Evolutionary conservation across 257 asterid genomes (phyloP), one percentile per base, ranked within the genome.

Genomic region (Gardenia jasminoides): DNA sequence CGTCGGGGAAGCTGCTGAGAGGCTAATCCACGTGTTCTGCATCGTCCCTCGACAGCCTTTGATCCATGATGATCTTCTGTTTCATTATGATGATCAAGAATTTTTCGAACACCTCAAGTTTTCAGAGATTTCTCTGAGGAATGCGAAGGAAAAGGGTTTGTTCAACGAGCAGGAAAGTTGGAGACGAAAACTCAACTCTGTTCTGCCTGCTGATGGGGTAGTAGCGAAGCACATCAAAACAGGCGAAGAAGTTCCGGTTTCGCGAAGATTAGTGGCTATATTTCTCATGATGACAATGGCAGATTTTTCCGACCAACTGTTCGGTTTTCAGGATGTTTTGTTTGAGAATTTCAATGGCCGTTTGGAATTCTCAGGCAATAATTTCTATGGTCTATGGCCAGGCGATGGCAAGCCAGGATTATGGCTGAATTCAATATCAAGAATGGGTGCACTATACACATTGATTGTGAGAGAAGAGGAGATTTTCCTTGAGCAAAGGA

Each of bases 341-440:
- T 95, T 95, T 78, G 92, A 89, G 4, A 95, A 93, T 77, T 61
- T 81, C 11, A 70, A 89, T 68, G 98, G 97, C 17, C 87, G 91
- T 1, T 86, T 93, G 22, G 92, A 88, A 6, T 95, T 81, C 56
- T 44, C 90, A 2, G 98, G 98, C 0, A 92, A 81, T 79, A 87
- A 88, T 2, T 65, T 26, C 70, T 69, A 82, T 11, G 84, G 90
- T 11, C 65, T 91, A 44, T 93, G 99, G 99, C 99, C 99, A 0
- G 99, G 97, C 0, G 92, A 90, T 64, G 96, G 96, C 30, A 92
- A 89, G 86, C 98, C 98, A 0, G 97, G 97, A 7, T 80, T 92
- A 78, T 93, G 97, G 96, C 72, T 88, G 89, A 87, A 83, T 82
- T 87, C 92, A 0, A 58, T 81, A 7, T 93, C 98, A 13, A 85